phyloP scores from a whole-genome alignment of 139 green algal genomes.

The Chlorella vulgaris region DNA sequence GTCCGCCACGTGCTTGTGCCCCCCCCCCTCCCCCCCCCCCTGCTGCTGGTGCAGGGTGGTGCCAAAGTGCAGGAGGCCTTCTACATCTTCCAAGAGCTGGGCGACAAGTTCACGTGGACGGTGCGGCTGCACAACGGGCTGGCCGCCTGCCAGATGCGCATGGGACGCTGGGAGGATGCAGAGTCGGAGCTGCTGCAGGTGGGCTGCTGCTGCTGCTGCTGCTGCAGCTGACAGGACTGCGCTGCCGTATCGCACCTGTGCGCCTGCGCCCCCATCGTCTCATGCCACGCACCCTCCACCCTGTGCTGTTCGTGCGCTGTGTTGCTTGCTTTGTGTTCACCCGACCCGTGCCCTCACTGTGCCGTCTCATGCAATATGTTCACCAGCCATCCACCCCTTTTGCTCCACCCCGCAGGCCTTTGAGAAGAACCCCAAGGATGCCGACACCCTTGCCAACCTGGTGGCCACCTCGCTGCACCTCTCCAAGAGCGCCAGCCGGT shows the following conservation, averaged over 20 bases:
- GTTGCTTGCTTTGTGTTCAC: no score
- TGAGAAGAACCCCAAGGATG: slow-evolving; percentile 90
- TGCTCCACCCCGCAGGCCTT: slow-evolving; percentile 69
- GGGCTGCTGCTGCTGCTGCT: slow-evolving; percentile 8
- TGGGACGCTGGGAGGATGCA: slow-evolving; percentile 78
- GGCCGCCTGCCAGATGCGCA: slow-evolving; percentile 91
- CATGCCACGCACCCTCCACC: no score
- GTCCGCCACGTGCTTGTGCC: no score
- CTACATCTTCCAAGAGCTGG: slow-evolving; percentile 97
- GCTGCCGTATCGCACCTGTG: no score
- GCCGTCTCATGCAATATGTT: no score
- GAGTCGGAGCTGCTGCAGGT: slow-evolving; percentile 67
- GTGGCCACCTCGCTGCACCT: slow-evolving; percentile 81
- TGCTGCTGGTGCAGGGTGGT: slow-evolving; percentile 71
- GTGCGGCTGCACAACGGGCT: slow-evolving; percentile 85
- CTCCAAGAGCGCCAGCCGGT: slow-evolving; percentile 74
- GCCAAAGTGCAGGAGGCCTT: slow-evolving; percentile 93
- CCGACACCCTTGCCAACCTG: slow-evolving; percentile 95
- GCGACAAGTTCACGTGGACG: slow-evolving; percentile 96
- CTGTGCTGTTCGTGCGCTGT: no score
- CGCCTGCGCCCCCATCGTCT: no score
- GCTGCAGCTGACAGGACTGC: no score
- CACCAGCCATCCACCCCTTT: no score
- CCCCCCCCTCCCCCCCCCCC: background rate
- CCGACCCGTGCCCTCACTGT: no score